phyloP scores from a whole-genome alignment of 148 eudicot species.

The Arctostaphylos glauca region DNA sequence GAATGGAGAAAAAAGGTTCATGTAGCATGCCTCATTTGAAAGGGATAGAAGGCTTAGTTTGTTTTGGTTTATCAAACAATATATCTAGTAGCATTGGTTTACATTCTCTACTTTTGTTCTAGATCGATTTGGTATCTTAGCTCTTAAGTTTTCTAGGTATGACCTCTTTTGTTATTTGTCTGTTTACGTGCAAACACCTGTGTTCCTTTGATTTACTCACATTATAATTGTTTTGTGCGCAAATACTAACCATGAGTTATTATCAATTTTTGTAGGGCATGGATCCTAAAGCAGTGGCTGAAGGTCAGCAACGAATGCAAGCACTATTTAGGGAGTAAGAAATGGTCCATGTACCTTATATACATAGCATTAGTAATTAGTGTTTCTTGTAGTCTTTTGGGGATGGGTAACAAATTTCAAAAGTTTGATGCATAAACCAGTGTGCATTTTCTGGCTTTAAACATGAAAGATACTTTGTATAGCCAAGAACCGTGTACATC shows the following conservation, averaged over 20 bases:
- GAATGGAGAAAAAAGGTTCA: background rate
- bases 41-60: background rate
- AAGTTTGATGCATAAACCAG: background rate
- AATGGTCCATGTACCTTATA: slow-evolving; percentile 14
- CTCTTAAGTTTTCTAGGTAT: background rate
- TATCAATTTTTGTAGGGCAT: slow-evolving; percentile 49
- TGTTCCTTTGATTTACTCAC: background rate
- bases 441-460: background rate
- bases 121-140: background rate
- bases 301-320: slow-evolving; percentile 66
- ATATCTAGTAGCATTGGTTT: background rate
- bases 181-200: background rate
- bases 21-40: background rate
- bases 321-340: slow-evolving; percentile 77
- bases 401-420: background rate
- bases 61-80: background rate
- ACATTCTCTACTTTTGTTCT: background rate
- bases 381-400: background rate
- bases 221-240: background rate
- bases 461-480: background rate
- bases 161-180: background rate
- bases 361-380: background rate
- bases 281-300: slow-evolving; percentile 69
- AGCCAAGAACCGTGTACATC: background rate
- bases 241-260: background rate